phyloP scores from a whole-genome alignment of 2,329 filamentous ascomycete genomes.

The Phialophora verrucosa region DNA sequence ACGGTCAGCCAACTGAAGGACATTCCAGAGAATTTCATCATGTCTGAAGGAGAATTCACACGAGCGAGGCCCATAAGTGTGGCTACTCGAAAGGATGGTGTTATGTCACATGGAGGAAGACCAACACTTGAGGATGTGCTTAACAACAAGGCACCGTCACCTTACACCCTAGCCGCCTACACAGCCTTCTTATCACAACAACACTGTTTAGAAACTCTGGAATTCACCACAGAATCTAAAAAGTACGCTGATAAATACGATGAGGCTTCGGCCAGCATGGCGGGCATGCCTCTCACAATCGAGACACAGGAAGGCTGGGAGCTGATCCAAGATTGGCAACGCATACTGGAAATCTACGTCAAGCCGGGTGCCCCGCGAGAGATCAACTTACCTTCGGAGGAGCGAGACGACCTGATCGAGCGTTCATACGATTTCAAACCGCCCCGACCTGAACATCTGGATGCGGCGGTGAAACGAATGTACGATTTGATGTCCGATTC shows the following conservation, averaged over 20 bases:
- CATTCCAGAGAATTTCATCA: conserved; percentile 48
- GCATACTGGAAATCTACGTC: conserved; percentile 88
- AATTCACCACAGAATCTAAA: conserved; percentile 94
- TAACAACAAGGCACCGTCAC: conserved; percentile 80
- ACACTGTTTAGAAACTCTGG: conserved; percentile 92
- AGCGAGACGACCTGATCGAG: conserved; percentile 78
- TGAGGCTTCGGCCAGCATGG: conserved; percentile 59
- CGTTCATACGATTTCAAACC: conserved; percentile 63
- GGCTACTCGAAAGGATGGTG: conserved; percentile 47
- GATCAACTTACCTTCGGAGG: conserved; percentile 85
- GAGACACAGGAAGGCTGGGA: conserved; percentile 68
- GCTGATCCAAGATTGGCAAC: conserved; percentile 81
- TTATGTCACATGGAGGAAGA: conserved; percentile 56
- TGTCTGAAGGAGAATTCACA: conserved; percentile 49
- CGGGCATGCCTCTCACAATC: conserved; percentile 54
- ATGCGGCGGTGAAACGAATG: conserved; percentile 83
- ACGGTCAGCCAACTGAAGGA: conserved; percentile 49
- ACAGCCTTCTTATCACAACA: conserved; percentile 97
- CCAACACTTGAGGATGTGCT: conserved; percentile 88
- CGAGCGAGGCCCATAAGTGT: conserved; percentile 53
- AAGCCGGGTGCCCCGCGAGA: conserved; percentile 81
- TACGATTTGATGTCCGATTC: conserved; percentile 98
- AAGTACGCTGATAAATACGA: conserved; percentile 75
- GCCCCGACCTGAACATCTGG: conserved; percentile 77
- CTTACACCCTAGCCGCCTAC: conserved; percentile 90